Base-by-base conservation (phyloP, 2,329 filamentous ascomycete species). In the Hypoxylon sp. region DNA sequence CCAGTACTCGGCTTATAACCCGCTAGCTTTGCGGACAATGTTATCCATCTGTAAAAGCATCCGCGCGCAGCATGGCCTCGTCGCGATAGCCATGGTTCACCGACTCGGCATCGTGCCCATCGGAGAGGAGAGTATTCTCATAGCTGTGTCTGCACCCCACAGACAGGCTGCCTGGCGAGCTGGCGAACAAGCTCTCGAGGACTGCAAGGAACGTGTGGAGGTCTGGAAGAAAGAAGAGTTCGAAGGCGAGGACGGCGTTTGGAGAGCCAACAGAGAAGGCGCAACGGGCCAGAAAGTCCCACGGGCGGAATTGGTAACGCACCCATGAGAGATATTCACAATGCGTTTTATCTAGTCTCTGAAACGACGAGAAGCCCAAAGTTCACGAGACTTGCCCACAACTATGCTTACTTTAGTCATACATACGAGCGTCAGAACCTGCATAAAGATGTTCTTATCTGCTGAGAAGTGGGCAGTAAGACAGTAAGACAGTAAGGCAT, bases 171-270 rank as follows among this genome's bases (percentile, higher is more conserved):
- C 93, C 4, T 99, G 95, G 95, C 83, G 84, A 74, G 95, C 92
- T 0, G 95, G 93, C 0, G 95, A 98, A 82, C 93, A 97, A 81
- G 92, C 94, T 35, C 82, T 98, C 65, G 95, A 98, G 82, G 84
- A 89, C 78, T 94, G 93, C 77, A 99, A 98, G 83, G 88, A 88
- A 61, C 89, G 86, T 72, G 93, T 93, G n/a, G 96, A 99, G 83
- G 91, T 99, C 46, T 98, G 95, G 95, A 98, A 98, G 82, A 85
- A 90, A 72, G 95, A 98, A 82, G 92, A 94, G 79, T 98, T 98
- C 84, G 89, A 87, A 50, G 91, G 88, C 1, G 91, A 90, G 22
- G 91, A 92, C 70, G 92, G 90, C 6, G 87, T 96, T 49, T 98
- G 95, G 95, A 90, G 94, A 81, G 93, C 92, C 68, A 98, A 98